phyloP scores from a whole-genome alignment of 495 filamentous ascomycete species.

The Pseudomonodictys pantanalensis region DNA sequence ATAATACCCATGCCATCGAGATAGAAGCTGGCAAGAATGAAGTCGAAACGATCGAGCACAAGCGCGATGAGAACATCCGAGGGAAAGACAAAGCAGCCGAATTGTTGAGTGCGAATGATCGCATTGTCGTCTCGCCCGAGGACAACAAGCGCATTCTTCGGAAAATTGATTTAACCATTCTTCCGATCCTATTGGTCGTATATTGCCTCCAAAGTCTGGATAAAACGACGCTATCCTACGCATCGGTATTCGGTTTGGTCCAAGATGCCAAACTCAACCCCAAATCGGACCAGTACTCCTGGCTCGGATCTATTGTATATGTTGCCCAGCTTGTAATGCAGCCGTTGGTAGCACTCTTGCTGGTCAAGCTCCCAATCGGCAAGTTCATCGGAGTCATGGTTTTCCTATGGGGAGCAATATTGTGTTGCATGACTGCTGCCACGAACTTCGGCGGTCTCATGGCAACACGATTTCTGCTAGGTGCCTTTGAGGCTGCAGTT shows the following conservation, averaged over 20 bases:
- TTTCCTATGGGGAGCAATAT: conserved; percentile 34
- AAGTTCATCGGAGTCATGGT: conserved; percentile 41
- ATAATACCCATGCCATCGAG: conserved; percentile 1
- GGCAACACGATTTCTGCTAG: conserved; percentile 39
- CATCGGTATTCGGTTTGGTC: conserved; percentile 55
- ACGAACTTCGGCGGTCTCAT: conserved; percentile 49
- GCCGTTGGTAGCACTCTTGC: conserved; percentile 39
- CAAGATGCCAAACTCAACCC: conserved; percentile 50
- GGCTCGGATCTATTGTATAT: conserved; percentile 38
- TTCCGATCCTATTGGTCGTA: conserved; percentile 50
- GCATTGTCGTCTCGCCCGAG: conserved; percentile 43
- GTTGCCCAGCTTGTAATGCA: conserved; percentile 39
- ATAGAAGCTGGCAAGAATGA: conserved; percentile 34
- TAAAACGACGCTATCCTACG: conserved; percentile 51
- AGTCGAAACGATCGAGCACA: conserved; percentile 43
- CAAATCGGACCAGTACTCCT: conserved; percentile 43
- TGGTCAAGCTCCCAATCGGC: conserved; percentile 48
- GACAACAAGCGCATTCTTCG: conserved; percentile 34
- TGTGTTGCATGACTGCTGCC: conserved; percentile 40
- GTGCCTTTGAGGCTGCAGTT: conserved; percentile 36
- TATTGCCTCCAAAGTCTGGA: conserved; percentile 57
- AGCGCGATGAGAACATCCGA: conserved; percentile 14
- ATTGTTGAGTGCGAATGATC: conserved; percentile 11
- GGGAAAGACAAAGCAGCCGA: conserved; percentile 44
- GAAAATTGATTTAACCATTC: conserved; percentile 49